phyloP scores from a whole-genome alignment of 306 rosid genomes.

The Glycyrrhiza uralensis region DNA sequence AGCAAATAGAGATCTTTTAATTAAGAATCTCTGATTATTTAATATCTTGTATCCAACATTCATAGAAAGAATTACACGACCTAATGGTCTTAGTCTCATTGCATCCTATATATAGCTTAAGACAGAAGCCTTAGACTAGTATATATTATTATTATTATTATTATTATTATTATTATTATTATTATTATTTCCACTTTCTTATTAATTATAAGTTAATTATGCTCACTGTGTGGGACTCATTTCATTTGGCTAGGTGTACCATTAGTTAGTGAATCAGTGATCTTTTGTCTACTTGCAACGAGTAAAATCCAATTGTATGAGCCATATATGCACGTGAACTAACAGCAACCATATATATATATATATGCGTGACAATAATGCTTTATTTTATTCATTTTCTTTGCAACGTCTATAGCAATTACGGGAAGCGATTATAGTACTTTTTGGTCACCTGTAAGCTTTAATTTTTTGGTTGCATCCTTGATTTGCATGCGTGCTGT shows the following conservation, averaged over 20 bases:
- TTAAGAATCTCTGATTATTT: no score
- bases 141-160: no score
- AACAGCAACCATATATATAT: conserved; percentile 19
- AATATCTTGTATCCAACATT: no score
- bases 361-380: neutral
- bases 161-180: no score
- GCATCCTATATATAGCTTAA: no score
- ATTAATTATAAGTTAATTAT: neutral
- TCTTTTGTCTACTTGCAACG: neutral
- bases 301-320: neutral
- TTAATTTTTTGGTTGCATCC: neutral
- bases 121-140: no score
- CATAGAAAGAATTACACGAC: no score
- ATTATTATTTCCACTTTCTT: no score
- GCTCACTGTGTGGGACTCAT: neutral
- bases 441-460: neutral
- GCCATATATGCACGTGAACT: conserved; percentile 22
- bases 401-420: neutral
- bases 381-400: neutral
- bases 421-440: neutral
- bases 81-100: no score
- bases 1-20: no score
- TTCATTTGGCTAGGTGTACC: neutral
- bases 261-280: neutral
- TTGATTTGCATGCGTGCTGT: neutral